Conservation (phyloP, 352 stramenopile species). For the Plasmopara viticola region DNA sequence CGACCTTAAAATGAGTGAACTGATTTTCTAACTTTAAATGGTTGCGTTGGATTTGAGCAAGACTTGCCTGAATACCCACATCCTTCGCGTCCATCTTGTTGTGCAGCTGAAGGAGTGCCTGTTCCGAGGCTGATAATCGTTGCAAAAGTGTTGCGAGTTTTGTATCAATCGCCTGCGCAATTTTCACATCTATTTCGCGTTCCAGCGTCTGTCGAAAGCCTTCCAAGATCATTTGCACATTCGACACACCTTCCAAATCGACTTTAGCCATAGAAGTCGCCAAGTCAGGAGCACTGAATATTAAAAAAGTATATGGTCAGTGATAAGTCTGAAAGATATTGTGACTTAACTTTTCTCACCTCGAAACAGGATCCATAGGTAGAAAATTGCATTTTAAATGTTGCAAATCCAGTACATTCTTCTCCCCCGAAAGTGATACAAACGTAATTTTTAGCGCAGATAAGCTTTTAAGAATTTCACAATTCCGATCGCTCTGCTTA, state of each 20-base stretch:
- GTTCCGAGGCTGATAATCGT: constrained; percentile 56
- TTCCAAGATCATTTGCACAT: constrained; percentile 37
- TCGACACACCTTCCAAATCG: constrained; percentile 3
- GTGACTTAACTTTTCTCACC: no score
- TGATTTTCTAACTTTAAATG: constrained; percentile 33
- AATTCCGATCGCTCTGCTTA: constrained; percentile 32
- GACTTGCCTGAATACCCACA: constrained; percentile 25
- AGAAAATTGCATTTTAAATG: constrained; percentile 40
- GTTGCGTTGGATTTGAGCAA: constrained; percentile 42
- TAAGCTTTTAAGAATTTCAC: constrained; percentile 51
- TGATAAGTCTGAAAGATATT: background rate
- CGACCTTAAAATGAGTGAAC: constrained; percentile 22
- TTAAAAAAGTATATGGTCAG: constrained; percentile 2
- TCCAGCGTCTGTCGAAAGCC: constrained; percentile 59
- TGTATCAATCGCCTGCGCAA: constrained; percentile 45
- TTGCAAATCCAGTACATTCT: constrained; percentile 34
- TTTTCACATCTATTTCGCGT: constrained; percentile 61
- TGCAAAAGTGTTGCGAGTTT: constrained; percentile 52
- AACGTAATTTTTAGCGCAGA: constrained; percentile 59
- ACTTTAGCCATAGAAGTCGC: constrained; percentile 13
- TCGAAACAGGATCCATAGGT: constrained; percentile 14
- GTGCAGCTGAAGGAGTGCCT: constrained; percentile 53
- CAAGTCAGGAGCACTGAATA: constrained; percentile 15
- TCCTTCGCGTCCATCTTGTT: constrained; percentile 44
- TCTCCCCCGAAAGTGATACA: constrained; percentile 59